A percentile compares a stretch with the other conserved stretches of the same genome.
phyloP scores from a whole-genome alignment of 108 stramenopile genomes.

The Nitzschia sp. region DNA sequence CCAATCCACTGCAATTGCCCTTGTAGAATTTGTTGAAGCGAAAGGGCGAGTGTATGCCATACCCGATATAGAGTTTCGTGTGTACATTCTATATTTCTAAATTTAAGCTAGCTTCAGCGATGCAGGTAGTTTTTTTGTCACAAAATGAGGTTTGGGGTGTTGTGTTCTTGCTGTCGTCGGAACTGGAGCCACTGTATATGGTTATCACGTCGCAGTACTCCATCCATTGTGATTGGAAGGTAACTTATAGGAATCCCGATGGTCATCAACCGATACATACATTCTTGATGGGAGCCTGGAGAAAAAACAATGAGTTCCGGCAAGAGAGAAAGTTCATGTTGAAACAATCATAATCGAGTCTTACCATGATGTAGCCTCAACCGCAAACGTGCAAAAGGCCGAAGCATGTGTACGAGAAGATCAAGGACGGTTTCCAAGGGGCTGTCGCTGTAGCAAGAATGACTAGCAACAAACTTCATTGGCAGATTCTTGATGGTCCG shows the following conservation, averaged over 20 bases:
- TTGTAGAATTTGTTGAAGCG: no score
- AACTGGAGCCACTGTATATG: constrained; percentile 26
- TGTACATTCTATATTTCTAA: no score
- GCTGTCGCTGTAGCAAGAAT: constrained; percentile 16
- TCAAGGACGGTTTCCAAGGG: constrained; percentile 9
- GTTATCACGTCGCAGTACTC: constrained; percentile 16
- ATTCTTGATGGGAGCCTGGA: constrained; percentile 25
- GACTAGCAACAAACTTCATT: constrained; percentile 8
- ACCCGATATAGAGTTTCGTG: no score
- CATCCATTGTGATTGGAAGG: constrained; percentile 22
- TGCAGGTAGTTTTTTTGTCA: no score
- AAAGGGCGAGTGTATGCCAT: no score
- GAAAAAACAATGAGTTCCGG: background rate
- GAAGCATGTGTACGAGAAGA: constrained; percentile 13
- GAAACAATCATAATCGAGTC: background rate
- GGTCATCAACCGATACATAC: constrained; percentile 20
- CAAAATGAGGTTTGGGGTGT: no score
- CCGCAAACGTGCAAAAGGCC: constrained; percentile 11
- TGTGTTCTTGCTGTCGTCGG: constrained; percentile 14
- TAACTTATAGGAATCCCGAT: constrained; percentile 28
- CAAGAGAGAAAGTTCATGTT: no score
- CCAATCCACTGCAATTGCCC: no score
- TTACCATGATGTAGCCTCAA: constrained; percentile 13
- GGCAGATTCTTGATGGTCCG: constrained; percentile 3
- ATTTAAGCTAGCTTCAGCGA: no score